These are phyloP conservation scores for Forsythia viridissima DNA, from an alignment of 257 asterid species.

Conservation along the genomic window DNA sequence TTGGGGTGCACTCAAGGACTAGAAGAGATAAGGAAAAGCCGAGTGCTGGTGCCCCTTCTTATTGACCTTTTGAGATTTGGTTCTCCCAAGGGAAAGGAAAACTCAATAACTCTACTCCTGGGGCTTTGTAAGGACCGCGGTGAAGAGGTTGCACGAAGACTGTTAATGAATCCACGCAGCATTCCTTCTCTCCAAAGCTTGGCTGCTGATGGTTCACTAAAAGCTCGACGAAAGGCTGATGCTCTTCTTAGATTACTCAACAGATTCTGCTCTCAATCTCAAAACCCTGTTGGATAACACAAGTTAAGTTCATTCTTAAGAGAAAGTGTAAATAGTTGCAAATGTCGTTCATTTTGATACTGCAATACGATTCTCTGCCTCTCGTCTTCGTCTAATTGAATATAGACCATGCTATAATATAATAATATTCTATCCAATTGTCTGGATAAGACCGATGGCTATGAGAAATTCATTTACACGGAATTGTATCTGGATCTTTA, in stretches of 20 bases:
- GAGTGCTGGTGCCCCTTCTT: constrained; percentile 63
- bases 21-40: constrained; percentile 62
- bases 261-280: constrained; percentile 69
- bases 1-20: constrained; percentile 65
- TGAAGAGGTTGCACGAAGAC: constrained; percentile 66
- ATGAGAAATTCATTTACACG: constrained; percentile 16
- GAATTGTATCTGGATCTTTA: background rate
- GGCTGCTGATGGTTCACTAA: constrained; percentile 58
- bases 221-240: constrained; percentile 77
- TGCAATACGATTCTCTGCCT: background rate
- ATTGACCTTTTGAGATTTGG: constrained; percentile 84
- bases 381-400: constrained; percentile 6
- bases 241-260: constrained; percentile 82
- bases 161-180: constrained; percentile 73
- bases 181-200: constrained; percentile 74
- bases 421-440: constrained; percentile 8
- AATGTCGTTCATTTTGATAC: constrained; percentile 22
- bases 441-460: background rate
- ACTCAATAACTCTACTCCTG: constrained; percentile 66
- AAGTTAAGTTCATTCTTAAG: constrained; percentile 8
- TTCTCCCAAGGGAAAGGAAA: constrained; percentile 77
- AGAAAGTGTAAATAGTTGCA: constrained; percentile 32
- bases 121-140: constrained; percentile 83
- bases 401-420: background rate
- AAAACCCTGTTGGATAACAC: constrained; percentile 32